phyloP scores from a whole-genome alignment of 2,329 filamentous ascomycete genomes.

The Diplocarpon mali region DNA sequence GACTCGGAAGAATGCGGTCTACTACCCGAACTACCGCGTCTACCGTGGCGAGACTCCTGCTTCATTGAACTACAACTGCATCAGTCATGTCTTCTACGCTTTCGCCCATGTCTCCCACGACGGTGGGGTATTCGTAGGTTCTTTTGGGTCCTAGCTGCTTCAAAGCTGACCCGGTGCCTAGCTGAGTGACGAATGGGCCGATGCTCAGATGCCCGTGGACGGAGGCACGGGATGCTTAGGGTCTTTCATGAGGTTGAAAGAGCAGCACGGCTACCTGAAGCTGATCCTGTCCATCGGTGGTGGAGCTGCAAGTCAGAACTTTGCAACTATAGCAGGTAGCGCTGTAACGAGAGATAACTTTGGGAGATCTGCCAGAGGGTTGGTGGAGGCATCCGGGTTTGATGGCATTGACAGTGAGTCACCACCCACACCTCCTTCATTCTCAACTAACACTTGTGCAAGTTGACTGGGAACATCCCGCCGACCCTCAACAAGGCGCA shows the following conservation, averaged over 20 bases:
- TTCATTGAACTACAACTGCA: constrained; percentile 61
- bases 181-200: constrained; percentile 73
- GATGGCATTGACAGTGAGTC: constrained; percentile 66
- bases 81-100: constrained; percentile 75
- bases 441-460: background rate
- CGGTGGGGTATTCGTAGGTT: constrained; percentile 62
- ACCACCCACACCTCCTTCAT: background rate
- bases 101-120: constrained; percentile 65
- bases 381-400: constrained; percentile 61
- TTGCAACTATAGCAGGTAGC: constrained; percentile 54
- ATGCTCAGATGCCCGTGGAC: constrained; percentile 61
- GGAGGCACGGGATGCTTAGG: constrained; percentile 60
- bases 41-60: constrained; percentile 65
- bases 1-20: constrained; percentile 63
- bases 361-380: constrained; percentile 50
- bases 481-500: constrained; percentile 51
- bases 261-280: constrained; percentile 57
- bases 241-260: constrained; percentile 63
- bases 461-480: constrained; percentile 78
- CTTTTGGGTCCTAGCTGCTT: background rate
- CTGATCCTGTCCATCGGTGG: constrained; percentile 73
- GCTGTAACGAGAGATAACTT: constrained; percentile 55
- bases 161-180: constrained; percentile 28
- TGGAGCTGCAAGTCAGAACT: constrained; percentile 51
- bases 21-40: constrained; percentile 71